Evolutionary conservation across 1,284 basidiomycete genomes (phyloP).

Genomic region (Puccinia triticina): DNA sequence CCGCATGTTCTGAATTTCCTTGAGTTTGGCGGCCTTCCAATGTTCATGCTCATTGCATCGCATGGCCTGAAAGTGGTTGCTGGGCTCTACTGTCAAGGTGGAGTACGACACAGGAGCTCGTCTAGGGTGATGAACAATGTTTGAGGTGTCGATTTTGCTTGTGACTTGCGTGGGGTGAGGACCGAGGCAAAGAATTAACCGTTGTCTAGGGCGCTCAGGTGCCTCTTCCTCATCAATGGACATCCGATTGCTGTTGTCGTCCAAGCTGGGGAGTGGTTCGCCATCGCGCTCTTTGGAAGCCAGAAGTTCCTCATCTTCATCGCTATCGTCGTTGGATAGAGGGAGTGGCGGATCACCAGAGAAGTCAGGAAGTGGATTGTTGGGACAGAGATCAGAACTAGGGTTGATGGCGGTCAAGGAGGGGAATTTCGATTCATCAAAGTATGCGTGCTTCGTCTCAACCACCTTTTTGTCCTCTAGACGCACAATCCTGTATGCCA

Average conservation of each 20-base stretch:
- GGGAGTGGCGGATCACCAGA: neutral
- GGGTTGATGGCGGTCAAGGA: neutral
- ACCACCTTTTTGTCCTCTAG: neutral
- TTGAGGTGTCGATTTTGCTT: neutral
- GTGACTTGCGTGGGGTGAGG: neutral
- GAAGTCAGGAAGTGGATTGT: neutral
- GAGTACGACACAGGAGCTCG: neutral
- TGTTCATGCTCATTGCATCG: neutral
- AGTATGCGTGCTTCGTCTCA: neutral
- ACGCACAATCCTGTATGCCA: neutral
- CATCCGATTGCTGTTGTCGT: too few species aligned
- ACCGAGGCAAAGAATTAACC: too few species aligned
- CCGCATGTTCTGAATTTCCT: neutral
- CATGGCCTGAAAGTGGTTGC: neutral
- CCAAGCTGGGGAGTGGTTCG: too few species aligned
- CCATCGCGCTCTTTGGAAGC: too few species aligned
- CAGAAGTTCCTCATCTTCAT: too few species aligned
- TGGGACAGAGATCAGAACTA: neutral
- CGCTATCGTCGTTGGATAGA: too few species aligned
- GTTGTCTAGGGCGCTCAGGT: too few species aligned
- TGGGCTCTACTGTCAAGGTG: neutral
- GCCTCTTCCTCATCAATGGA: too few species aligned
- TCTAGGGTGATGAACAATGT: neutral
- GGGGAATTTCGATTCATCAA: neutral
- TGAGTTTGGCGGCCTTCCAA: neutral